Conservation (phyloP, 2,329 filamentous ascomycete genomes). For the Neoascochyta sp. region DNA sequence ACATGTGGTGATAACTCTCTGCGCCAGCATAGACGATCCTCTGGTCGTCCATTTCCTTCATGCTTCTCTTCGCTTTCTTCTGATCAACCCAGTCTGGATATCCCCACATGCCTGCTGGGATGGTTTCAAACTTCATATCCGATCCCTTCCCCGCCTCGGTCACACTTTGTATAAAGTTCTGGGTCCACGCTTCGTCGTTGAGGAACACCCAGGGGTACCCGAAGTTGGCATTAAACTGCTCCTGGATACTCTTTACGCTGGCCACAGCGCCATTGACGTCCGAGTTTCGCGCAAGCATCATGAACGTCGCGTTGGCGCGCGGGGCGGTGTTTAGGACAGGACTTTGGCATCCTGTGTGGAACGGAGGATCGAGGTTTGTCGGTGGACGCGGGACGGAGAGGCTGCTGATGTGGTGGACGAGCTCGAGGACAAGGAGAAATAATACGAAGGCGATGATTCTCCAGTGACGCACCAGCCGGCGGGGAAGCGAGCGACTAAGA, state of each 20-base stretch:
- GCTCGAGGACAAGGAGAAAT: constrained; percentile 7
- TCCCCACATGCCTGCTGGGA: constrained; percentile 84
- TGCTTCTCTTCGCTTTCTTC: constrained; percentile 56
- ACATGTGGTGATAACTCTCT: constrained; percentile 95
- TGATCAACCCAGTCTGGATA: constrained; percentile 64
- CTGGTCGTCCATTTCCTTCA: constrained; percentile 72
- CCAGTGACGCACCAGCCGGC: constrained; percentile 10
- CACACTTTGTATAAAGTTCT: constrained; percentile 81
- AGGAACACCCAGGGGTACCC: constrained; percentile 99
- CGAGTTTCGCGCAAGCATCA: constrained; percentile 84
- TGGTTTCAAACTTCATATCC: constrained; percentile 64
- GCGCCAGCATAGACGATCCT: constrained; percentile 76
- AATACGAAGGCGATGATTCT: constrained; percentile 3
- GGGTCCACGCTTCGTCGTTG: constrained; percentile 85
- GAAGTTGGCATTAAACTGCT: constrained; percentile 94
- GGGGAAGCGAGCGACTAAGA: no score
- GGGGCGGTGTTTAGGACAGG: constrained; percentile 36
- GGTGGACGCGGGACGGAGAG: constrained; percentile 6
- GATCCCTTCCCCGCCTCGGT: constrained; percentile 75
- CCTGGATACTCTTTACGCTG: constrained; percentile 63
- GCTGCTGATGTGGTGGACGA: constrained; percentile 7
- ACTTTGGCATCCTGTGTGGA: constrained; percentile 10
- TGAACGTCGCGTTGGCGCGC: constrained; percentile 83
- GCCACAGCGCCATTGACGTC: constrained; percentile 74
- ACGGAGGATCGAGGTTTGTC: constrained; percentile 10